Conservation (phyloP, 2,329 filamentous ascomycete species). For the Cercospora sp. region DNA sequence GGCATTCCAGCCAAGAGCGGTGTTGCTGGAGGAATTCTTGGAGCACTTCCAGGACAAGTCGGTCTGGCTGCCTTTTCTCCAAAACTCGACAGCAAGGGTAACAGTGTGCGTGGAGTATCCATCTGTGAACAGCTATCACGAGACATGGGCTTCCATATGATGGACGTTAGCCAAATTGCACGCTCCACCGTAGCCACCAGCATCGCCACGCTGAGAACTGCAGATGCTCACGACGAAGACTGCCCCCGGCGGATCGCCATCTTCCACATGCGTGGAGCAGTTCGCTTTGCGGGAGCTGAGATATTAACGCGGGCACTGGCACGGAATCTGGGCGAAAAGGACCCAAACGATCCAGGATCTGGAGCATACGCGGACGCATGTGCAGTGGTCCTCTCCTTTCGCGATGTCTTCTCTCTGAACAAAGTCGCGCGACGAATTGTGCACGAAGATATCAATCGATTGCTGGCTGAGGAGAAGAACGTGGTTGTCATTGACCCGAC, state of each 20-base stretch:
- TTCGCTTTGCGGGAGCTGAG: constrained; percentile 28
- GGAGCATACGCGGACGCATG: constrained; percentile 28
- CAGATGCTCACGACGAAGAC: constrained; percentile 15
- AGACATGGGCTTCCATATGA: constrained; percentile 31
- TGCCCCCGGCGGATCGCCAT: constrained; percentile 21
- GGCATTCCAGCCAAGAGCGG: constrained; percentile 45
- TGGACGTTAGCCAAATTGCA: constrained; percentile 30
- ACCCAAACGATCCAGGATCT: constrained; percentile 24
- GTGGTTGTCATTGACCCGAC: constrained; percentile 28
- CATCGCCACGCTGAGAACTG: constrained; percentile 21
- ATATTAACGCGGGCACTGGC: constrained; percentile 27
- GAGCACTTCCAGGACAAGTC: constrained; percentile 28
- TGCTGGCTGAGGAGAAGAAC: constrained; percentile 18
- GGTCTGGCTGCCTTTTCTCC: constrained; percentile 29
- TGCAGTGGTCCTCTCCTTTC: constrained; percentile 29
- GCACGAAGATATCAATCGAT: constrained; percentile 25
- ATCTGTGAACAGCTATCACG: constrained; percentile 29
- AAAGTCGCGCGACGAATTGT: constrained; percentile 26
- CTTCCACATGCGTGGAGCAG: constrained; percentile 30
- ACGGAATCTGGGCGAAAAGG: constrained; percentile 22
- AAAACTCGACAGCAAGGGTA: constrained; percentile 28
- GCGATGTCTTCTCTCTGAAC: constrained; percentile 30
- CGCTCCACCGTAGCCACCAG: constrained; percentile 27
- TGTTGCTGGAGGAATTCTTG: constrained; percentile 29
- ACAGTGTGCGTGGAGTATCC: constrained; percentile 28